phyloP scores from a whole-genome alignment of 2,329 filamentous ascomycete genomes.

The Paecilomyces fulvus region DNA sequence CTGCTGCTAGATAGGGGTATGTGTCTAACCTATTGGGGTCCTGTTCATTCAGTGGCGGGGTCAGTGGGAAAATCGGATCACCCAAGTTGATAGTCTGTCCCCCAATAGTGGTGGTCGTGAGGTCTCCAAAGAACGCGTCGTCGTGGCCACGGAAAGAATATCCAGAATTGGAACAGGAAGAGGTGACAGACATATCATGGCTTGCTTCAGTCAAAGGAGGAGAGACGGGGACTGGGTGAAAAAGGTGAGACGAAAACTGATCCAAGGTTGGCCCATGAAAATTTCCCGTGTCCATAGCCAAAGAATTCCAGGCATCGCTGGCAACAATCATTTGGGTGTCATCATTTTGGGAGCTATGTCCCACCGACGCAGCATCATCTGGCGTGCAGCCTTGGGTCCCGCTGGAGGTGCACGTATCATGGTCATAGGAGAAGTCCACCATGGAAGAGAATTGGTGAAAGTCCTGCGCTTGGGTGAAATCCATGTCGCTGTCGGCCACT shows the following conservation, averaged over 20 bases:
- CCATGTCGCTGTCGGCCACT: slow-evolving; percentile 28
- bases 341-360: slow-evolving; percentile 29
- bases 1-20: background rate
- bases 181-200: slow-evolving; percentile 33
- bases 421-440: slow-evolving; percentile 34
- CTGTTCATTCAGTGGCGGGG: slow-evolving; percentile 30
- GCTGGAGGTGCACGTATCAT: slow-evolving; percentile 28
- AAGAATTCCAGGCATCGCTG: slow-evolving; percentile 27
- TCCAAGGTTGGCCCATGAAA: slow-evolving; percentile 28
- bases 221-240: slow-evolving; percentile 32
- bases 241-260: slow-evolving; percentile 26
- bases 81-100: slow-evolving; percentile 28
- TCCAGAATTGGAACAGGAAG: slow-evolving; percentile 30
- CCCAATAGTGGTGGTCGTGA: slow-evolving; percentile 24
- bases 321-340: slow-evolving; percentile 25
- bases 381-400: slow-evolving; percentile 22
- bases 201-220: slow-evolving; percentile 35
- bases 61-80: slow-evolving; percentile 32
- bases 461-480: slow-evolving; percentile 27
- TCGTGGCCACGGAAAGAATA: slow-evolving; percentile 32
- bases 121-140: slow-evolving; percentile 29
- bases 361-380: slow-evolving; percentile 30
- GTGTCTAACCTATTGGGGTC: slow-evolving; percentile 33
- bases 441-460: slow-evolving; percentile 30
- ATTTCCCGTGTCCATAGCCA: slow-evolving; percentile 24